Base-by-base conservation (phyloP, 2,329 filamentous ascomycete species). In the Trichoderma harzianum region DNA sequence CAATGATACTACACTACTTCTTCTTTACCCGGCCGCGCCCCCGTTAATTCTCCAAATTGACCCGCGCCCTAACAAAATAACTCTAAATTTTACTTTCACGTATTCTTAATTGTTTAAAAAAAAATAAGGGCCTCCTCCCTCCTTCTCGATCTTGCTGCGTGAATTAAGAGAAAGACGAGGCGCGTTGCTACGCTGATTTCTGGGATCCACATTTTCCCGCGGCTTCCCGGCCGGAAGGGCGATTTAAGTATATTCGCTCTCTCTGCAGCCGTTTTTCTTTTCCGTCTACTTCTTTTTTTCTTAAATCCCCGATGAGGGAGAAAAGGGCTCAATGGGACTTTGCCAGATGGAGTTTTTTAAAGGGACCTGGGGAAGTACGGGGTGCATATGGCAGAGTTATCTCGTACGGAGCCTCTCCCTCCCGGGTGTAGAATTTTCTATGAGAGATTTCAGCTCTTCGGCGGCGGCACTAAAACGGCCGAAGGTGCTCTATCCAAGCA, bases 121-220 rank as follows among this genome's bases (percentile, higher is more conserved):
- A 53, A 53, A 53, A 36, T 43, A 53, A 53, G 47, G 47, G 47
- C 43, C 39, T 36, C 6, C 34, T 5, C 3, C 8, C 10, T 51
- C 43, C n/a, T n/a, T 51, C 16, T 43, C 39, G 43, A 21, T n/a
- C 12, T 51, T 6, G 43, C 43, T 51, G 43, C 43, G 43, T 24
- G 47, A 24, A 21, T 53, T 21, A 24, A 24, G 21, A 53, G 6
- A 24, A 53, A 53, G 58, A 30, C 8, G 28, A 16, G 28, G 53
- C 34, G 36, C 21, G 14, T 39, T 57, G 28, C 64, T 26, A 67
- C 64, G 4, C 28, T 67, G 64, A 24, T 53, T 53, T 51, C 24
- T 21, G 16, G 28, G 47, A 11, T 36, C 67, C 67, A 69, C 67
- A 58, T 30, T 61, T 69, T 69, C 21, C 64, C 64, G 64, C 16